Conservation (phyloP, 1,284 basidiomycete species). For the Ceratobasidium sp. region DNA sequence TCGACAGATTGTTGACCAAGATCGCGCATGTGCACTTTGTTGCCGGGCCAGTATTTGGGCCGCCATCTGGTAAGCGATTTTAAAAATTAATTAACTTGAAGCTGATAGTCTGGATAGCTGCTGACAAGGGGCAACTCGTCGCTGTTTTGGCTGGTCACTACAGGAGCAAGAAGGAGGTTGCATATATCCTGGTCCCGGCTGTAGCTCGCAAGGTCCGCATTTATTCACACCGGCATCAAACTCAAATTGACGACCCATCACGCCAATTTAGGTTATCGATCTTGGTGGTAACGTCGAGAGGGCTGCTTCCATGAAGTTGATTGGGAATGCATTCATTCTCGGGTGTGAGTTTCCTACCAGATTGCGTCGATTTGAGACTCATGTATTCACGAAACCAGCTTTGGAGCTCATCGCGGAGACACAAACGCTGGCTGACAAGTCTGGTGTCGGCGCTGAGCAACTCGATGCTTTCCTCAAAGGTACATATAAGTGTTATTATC, state of each 20-base stretch:
- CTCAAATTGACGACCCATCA: not conserved
- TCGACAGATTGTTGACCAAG: conserved; percentile 72
- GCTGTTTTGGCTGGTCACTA: conserved; percentile 85
- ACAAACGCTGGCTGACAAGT: conserved; percentile 84
- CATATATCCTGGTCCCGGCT: conserved; percentile 76
- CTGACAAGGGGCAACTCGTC: conserved; percentile 72
- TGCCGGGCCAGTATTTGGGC: conserved; percentile 82
- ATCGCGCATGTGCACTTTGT: conserved; percentile 72
- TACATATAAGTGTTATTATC: conserved; percentile 44
- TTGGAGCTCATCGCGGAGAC: conserved; percentile 82
- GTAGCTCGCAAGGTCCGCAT: conserved; percentile 67
- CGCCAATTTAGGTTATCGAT: conserved; percentile 61
- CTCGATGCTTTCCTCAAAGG: conserved; percentile 65
- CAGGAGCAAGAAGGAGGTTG: conserved; percentile 80
- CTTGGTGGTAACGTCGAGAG: conserved; percentile 79
- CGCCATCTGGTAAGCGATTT: conserved; percentile 40
- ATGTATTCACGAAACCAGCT: conserved; percentile 42
- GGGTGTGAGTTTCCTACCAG: conserved; percentile 49
- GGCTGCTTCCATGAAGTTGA: conserved; percentile 80
- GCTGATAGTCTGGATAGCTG: conserved; percentile 59
- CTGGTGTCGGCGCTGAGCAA: conserved; percentile 70
- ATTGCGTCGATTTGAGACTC: conserved; percentile 38
- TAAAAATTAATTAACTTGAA: conserved; percentile 29
- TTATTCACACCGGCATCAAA: too few relatives aligned
- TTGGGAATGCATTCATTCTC: conserved; percentile 74